A percentile compares a stretch with the other conserved stretches of the same genome.
These are phyloP conservation scores for Backusella morwellensis DNA, from an alignment of 192 early-diverging fungal genomes.

Conservation along the genomic window DNA sequence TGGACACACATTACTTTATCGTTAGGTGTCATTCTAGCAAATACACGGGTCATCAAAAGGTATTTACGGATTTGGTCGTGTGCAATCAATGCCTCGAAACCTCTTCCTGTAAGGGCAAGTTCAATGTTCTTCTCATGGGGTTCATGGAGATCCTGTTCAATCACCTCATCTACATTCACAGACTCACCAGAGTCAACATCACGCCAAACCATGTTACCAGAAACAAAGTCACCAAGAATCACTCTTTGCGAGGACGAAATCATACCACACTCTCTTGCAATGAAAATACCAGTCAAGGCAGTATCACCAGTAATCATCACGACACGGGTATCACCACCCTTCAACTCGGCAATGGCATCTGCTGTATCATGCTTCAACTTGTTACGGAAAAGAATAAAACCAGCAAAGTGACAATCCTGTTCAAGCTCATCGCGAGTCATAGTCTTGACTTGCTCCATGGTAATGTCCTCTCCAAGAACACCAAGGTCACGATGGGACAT, in stretches of 20 bases:
- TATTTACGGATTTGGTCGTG: conserved; percentile 45
- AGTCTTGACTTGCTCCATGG: conserved; percentile 30
- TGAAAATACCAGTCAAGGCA: conserved; percentile 69
- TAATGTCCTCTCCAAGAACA: conserved; percentile 39
- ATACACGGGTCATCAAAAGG: conserved; percentile 69
- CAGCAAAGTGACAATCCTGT: conserved; percentile 46
- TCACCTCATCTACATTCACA: conserved; percentile 31
- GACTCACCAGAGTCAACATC: conserved; percentile 53
- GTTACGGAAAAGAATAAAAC: conserved; percentile 77
- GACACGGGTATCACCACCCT: conserved; percentile 62
- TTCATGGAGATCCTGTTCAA: conserved; percentile 16
- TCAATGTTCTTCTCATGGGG: conserved; percentile 41
- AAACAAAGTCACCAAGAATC: conserved; percentile 51
- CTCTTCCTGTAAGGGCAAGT: conserved; percentile 70
- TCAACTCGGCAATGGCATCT: conserved; percentile 63
- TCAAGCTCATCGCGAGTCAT: conserved; percentile 67
- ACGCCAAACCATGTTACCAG: conserved; percentile 46
- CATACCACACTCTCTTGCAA: conserved; percentile 70
- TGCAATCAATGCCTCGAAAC: conserved; percentile 53
- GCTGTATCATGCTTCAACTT: conserved; percentile 71
- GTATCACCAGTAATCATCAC: conserved; percentile 92
- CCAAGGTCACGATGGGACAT: conserved; percentile 65
- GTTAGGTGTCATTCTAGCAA: conserved; percentile 77
- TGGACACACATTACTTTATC: conserved; percentile 74
- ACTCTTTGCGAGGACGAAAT: conserved; percentile 47